Evolutionary conservation across 768 basidiomycete species (phyloP), one percentile per base, ranked within the genome.

Genomic region (Tulasnella sp.): DNA sequence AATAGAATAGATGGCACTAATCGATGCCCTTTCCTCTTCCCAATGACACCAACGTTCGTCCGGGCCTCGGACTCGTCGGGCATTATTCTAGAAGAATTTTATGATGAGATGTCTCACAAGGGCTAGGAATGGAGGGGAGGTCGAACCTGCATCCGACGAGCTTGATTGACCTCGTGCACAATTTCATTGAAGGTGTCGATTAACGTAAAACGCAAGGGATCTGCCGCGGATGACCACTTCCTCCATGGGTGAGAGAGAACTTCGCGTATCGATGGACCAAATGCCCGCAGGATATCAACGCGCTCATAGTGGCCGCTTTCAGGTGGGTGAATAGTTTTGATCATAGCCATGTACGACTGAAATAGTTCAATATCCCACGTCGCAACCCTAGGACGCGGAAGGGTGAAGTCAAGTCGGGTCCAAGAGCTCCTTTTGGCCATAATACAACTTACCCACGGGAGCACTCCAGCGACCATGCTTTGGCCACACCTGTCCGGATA

Each of bases 321-420:
- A 52, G n/a, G 9, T 52, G 0, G 52, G n/a, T 52, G 52, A 7
- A 52, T n/a, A 12, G 24, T 10, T 3, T 24, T 52, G 6, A 52
- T 24, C 52, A 7, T 52, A 1, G 52, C 24, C 4, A n/a, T 24
- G 9, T 52, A n/a, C 6, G 2, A 24, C 52, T n/a, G 24, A 1
- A 52, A 24, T 2, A 7, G 6, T 1, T 0, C 24, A 0, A 7
- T 7, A 7, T 2, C 8, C 7, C 24, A 10, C n/a, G n/a, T n/a
- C n/a, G n/a, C 5, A 52, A n/a, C n/a, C 1, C 52, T n/a, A 12
- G 4, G 12, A 24, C 9, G 42, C 42, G 21, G 42, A 12, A 44
- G 2, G 42, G 42, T 1, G 2, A 44, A 18, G 16, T 44, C 44
- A 44, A 44, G 44, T 44, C 21, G 52, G 21, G 18, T 21, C n/a